Percentiles rank a stretch among this genome's conserved stretches.
These are phyloP conservation scores for Hexamita inflata DNA, from an alignment of 208 protist species.

Conservation along the genomic window DNA sequence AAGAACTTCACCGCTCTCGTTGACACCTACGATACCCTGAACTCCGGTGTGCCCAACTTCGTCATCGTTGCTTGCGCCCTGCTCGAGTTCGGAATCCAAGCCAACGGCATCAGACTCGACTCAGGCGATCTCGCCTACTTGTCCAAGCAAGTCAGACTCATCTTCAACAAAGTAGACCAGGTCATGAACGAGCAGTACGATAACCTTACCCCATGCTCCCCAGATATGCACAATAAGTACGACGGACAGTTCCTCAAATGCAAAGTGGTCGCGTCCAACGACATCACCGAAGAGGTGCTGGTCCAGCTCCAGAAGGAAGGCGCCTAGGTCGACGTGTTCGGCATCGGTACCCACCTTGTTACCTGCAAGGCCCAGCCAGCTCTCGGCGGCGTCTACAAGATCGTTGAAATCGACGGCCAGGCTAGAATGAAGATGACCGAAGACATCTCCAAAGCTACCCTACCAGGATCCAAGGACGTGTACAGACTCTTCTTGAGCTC, in stretches of 20 bases:
- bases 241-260: constrained; percentile 44
- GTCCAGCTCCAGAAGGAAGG: constrained; percentile 48
- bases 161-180: constrained; percentile 40
- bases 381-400: constrained; percentile 69
- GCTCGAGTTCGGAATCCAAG: constrained; percentile 43
- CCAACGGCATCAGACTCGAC: constrained; percentile 55
- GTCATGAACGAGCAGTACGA: background rate
- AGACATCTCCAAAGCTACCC: constrained; percentile 52
- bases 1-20: constrained; percentile 60
- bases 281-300: constrained; percentile 59
- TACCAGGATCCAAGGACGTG: constrained; percentile 55
- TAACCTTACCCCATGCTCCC: no score
- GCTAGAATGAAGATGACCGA: constrained; percentile 63
- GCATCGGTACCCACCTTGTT: constrained; percentile 68
- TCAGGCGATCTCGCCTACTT: constrained; percentile 62
- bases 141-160: constrained; percentile 46
- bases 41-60: constrained; percentile 54
- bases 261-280: constrained; percentile 58
- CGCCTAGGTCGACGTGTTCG: constrained; percentile 60
- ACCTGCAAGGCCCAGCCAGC: constrained; percentile 64
- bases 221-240: no score
- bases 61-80: constrained; percentile 32
- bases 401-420: constrained; percentile 55
- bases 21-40: constrained; percentile 67
- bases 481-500: constrained; percentile 49